Conservation (phyloP, 202 grass and related monocot species). For the Zizania palustris region DNA sequence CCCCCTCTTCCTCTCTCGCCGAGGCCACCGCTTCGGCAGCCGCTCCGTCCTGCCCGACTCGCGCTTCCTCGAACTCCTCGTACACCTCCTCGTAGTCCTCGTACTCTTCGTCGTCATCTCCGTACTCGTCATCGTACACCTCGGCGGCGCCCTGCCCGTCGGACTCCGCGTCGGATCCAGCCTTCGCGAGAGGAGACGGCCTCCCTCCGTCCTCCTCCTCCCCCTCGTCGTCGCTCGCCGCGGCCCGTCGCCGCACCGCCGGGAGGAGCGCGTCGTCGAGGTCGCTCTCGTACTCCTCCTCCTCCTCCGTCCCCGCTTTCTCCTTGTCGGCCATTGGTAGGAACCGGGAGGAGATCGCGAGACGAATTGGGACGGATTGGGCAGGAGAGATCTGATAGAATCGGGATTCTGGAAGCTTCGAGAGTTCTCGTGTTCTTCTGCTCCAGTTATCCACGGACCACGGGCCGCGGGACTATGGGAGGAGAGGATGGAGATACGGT, state of each 20-base stretch:
- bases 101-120: slow-evolving; percentile 61
- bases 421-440: slow-evolving; percentile 19
- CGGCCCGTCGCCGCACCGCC: slow-evolving; percentile 68
- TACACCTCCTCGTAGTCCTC: slow-evolving; percentile 58
- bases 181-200: slow-evolving; percentile 15
- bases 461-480: neutral
- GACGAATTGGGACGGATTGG: slow-evolving; percentile 26
- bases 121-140: slow-evolving; percentile 69
- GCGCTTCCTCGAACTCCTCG: slow-evolving; percentile 42
- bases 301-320: slow-evolving; percentile 25
- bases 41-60: slow-evolving; percentile 21
- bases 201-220: slow-evolving; percentile 3
- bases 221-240: slow-evolving; percentile 75
- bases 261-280: slow-evolving; percentile 81
- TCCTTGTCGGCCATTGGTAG: slow-evolving; percentile 54
- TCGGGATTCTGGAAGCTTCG: slow-evolving; percentile 40
- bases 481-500: slow-evolving; percentile 16
- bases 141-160: slow-evolving; percentile 81
- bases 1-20: neutral
- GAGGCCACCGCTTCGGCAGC: slow-evolving; percentile 24
- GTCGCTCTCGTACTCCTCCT: slow-evolving; percentile 87
- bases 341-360: slow-evolving; percentile 33
- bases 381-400: slow-evolving; percentile 37
- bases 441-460: slow-evolving; percentile 17
- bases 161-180: slow-evolving; percentile 67